Evolutionary conservation across 2,329 filamentous ascomycete genomes (phyloP).

Genomic region (Tolypocladium nubicola): DNA sequence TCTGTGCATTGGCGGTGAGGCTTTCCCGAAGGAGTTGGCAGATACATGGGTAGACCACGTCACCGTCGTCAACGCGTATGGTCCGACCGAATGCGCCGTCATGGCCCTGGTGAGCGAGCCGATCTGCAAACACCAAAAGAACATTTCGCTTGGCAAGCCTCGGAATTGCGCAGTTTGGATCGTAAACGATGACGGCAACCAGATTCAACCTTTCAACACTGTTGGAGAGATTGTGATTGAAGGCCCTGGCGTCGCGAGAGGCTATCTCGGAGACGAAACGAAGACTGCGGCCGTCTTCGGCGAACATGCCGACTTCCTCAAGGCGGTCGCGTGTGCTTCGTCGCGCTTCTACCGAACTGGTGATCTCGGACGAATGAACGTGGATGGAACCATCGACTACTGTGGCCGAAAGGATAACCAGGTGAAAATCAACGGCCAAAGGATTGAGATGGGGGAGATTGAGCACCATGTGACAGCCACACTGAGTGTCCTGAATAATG

Average conservation of each 20-base stretch:
- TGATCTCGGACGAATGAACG: not conserved
- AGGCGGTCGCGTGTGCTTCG: not conserved
- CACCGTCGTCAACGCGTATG: constrained; percentile 12
- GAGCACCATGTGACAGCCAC: not conserved
- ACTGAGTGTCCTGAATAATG: not conserved
- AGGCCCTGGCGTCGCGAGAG: not conserved
- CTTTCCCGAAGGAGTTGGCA: constrained; percentile 7
- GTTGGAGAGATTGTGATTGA: constrained; percentile 1
- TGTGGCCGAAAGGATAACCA: constrained; percentile 1
- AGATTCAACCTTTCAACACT: not conserved
- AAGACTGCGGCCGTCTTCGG: constrained; percentile 1
- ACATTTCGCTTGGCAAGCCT: not conserved
- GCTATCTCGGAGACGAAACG: not conserved
- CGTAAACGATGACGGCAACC: not conserved
- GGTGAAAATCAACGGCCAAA: constrained; percentile 2
- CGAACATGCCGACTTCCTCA: not conserved
- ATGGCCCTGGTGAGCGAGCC: constrained; percentile 3
- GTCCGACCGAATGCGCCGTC: constrained; percentile 10
- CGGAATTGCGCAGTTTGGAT: constrained; percentile 1
- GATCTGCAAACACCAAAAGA: not conserved
- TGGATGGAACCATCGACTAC: constrained; percentile 1
- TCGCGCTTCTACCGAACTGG: constrained; percentile 1
- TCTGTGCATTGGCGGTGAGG: constrained; percentile 9
- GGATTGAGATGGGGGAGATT: constrained; percentile 1
- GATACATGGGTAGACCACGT: constrained; percentile 8